Evolutionary conservation across 2,329 filamentous ascomycete species (phyloP).

Genomic region (Aspergillus fumigatus): DNA sequence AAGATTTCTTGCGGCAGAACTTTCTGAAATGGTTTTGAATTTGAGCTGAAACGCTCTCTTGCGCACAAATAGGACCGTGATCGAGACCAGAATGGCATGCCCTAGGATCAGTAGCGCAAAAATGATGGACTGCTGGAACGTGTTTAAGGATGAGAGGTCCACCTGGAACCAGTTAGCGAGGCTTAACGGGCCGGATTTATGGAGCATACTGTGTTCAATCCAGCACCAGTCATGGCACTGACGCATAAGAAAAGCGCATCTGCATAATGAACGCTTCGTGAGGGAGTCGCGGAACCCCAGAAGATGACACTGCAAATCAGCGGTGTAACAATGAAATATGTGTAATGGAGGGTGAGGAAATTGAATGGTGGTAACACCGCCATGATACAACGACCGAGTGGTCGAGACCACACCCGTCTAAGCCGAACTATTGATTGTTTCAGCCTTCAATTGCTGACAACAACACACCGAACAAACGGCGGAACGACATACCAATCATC

Average conservation of each 20-base stretch:
- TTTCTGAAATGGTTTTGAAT: slow-evolving; percentile 51
- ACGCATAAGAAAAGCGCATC: slow-evolving; percentile 64
- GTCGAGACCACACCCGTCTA: slow-evolving; percentile 12
- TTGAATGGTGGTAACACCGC: slow-evolving; percentile 44
- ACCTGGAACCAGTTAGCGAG: slow-evolving; percentile 21
- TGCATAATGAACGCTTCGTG: slow-evolving; percentile 52
- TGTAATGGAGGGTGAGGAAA: slow-evolving; percentile 63
- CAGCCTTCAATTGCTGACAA: no score
- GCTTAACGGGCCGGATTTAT: slow-evolving; percentile 20
- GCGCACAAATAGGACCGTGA: slow-evolving; percentile 58
- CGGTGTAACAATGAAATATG: slow-evolving; percentile 58
- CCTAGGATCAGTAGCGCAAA: slow-evolving; percentile 63
- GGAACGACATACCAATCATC: not conserved
- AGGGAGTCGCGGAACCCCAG: slow-evolving; percentile 50
- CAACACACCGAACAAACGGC: not conserved
- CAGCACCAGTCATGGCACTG: slow-evolving; percentile 63
- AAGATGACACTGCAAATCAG: slow-evolving; percentile 58
- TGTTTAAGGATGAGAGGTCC: slow-evolving; percentile 56
- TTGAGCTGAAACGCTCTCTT: slow-evolving; percentile 59
- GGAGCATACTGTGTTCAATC: slow-evolving; percentile 56
- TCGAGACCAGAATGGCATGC: slow-evolving; percentile 62
- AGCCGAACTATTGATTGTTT: not conserved
- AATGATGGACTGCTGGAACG: slow-evolving; percentile 63
- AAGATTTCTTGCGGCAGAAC: slow-evolving; percentile 12
- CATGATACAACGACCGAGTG: slow-evolving; percentile 20